These are phyloP conservation scores for Hyaloscypha finlandica DNA, from an alignment of 495 filamentous ascomycete genomes.

Conservation along the genomic window DNA sequence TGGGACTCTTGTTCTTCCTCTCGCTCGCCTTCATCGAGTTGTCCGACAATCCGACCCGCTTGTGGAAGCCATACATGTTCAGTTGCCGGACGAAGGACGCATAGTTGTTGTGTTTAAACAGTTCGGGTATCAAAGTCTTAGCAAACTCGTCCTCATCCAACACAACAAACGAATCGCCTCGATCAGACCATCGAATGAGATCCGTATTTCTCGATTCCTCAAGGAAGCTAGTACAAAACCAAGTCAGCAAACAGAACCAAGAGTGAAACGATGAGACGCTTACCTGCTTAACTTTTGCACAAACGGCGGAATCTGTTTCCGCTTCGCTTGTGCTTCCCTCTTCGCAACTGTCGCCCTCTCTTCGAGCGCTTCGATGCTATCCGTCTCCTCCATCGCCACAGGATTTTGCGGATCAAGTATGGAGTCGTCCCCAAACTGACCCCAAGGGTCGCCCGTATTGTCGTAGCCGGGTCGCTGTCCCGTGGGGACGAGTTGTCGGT, in stretches of 20 bases:
- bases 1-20: conserved; percentile 93
- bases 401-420: conserved; percentile 40
- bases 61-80: conserved; percentile 99
- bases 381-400: conserved; percentile 54
- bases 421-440: conserved; percentile 47
- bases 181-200: conserved; percentile 95
- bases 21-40: conserved; percentile 98
- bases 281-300: conserved; percentile 99
- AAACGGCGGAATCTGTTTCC: conserved; percentile 96
- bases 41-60: conserved; percentile 94
- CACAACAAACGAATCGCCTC: conserved; percentile 94
- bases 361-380: conserved; percentile 76
- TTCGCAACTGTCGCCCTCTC: conserved; percentile 74
- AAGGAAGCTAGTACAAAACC: conserved; percentile 66
- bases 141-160: conserved; percentile 98
- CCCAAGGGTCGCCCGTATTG: conserved; percentile 46
- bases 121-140: conserved; percentile 91
- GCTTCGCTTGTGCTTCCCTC: conserved; percentile 77
- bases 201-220: conserved; percentile 90
- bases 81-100: conserved; percentile 97
- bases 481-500: conserved; percentile 60
- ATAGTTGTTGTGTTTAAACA: conserved; percentile 99
- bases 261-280: conserved; percentile 22
- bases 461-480: conserved; percentile 45
- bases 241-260: conserved; percentile 21